Conservation (phyloP, 2,329 filamentous ascomycete genomes). For the Aspergillus sp. region DNA sequence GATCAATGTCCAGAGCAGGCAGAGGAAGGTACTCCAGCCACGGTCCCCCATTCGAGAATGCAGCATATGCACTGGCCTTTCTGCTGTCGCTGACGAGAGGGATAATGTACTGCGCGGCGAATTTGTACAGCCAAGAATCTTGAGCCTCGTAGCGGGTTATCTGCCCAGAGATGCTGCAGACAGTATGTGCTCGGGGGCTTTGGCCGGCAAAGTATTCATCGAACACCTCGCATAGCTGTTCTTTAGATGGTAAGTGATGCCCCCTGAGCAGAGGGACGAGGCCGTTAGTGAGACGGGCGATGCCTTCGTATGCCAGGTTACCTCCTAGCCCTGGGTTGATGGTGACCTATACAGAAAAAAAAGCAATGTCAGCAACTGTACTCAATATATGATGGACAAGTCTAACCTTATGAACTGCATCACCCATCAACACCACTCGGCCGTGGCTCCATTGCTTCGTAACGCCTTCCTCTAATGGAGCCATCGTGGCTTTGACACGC, state of each 20-base stretch:
- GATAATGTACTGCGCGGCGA: neutral
- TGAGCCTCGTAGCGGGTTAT: conserved; percentile 1
- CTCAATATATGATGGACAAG: neutral
- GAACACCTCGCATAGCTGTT: neutral
- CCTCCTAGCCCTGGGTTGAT: conserved; percentile 2
- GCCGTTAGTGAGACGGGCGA: neutral
- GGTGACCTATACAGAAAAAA: neutral
- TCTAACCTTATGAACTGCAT: conserved; percentile 1
- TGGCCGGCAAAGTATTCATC: neutral
- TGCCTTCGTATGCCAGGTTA: neutral
- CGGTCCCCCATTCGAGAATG: neutral
- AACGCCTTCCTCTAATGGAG: conserved; percentile 2
- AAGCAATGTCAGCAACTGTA: neutral
- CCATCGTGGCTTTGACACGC: neutral
- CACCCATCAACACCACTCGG: neutral
- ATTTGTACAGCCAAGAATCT: neutral
- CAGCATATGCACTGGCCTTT: neutral
- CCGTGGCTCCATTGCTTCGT: neutral
- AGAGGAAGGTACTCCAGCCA: neutral
- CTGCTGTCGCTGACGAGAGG: neutral
- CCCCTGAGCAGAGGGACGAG: neutral
- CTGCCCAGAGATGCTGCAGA: neutral
- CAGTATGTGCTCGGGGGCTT: neutral
- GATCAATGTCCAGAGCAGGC: neutral
- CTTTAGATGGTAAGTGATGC: neutral